These are phyloP conservation scores for Poteriospumella lacustris DNA, from an alignment of 108 stramenopile genomes.

Conservation along the genomic window DNA sequence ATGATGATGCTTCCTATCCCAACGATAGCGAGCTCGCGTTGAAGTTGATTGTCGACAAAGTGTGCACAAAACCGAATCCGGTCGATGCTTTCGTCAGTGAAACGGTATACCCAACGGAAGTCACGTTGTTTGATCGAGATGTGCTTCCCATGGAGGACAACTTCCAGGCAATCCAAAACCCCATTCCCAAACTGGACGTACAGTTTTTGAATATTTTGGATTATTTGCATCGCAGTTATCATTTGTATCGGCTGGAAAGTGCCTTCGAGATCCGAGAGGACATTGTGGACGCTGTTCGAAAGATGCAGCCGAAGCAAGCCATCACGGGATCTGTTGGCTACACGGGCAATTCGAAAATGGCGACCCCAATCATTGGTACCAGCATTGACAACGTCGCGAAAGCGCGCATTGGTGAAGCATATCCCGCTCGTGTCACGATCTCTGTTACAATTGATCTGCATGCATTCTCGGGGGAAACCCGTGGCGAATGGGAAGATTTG, in stretches of 20 bases:
- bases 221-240: constrained; percentile 80
- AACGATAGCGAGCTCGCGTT: neutral
- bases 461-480: constrained; percentile 65
- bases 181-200: constrained; percentile 81
- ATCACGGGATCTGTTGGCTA: constrained; percentile 25
- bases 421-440: constrained; percentile 67
- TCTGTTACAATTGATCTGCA: constrained; percentile 72
- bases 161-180: constrained; percentile 31
- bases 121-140: constrained; percentile 75
- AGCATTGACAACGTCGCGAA: constrained; percentile 66
- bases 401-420: constrained; percentile 71
- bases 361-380: constrained; percentile 40
- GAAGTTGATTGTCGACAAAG: constrained; percentile 53
- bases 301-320: constrained; percentile 49
- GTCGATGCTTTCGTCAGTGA: constrained; percentile 40
- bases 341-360: constrained; percentile 52
- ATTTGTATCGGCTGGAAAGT: constrained; percentile 75
- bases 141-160: constrained; percentile 23
- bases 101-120: constrained; percentile 82
- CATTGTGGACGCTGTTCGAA: constrained; percentile 72
- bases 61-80: neutral
- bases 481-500: constrained; percentile 82
- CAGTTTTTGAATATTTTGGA: constrained; percentile 81
- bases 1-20: neutral
- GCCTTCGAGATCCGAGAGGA: constrained; percentile 87